Conservation (phyloP, 371 early-diverging fungal species). For the Actinomucor elegans region DNA sequence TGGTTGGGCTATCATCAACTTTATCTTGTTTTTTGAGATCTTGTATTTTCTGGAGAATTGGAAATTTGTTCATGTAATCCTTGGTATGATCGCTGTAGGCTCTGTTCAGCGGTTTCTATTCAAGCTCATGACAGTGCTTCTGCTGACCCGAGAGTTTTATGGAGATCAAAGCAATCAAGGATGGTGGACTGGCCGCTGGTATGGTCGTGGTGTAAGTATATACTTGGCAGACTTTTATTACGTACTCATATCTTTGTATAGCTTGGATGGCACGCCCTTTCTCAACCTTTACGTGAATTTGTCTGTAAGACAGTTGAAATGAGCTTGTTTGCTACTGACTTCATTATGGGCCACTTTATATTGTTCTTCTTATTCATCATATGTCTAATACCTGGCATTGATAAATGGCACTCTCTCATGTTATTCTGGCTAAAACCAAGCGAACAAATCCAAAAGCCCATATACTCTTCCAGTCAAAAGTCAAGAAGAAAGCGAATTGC, state of each 20-base stretch:
- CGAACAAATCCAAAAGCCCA: constrained; percentile 73
- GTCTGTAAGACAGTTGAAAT: constrained; percentile 85
- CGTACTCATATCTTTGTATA: constrained; percentile 4
- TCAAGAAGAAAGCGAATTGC: constrained; percentile 57
- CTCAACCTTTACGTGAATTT: constrained; percentile 76
- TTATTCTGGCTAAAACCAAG: constrained; percentile 80
- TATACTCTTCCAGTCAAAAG: constrained; percentile 66
- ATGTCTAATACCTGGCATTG: constrained; percentile 70
- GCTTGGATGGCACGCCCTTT: constrained; percentile 63
- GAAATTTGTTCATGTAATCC: constrained; percentile 57
- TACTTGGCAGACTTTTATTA: background rate
- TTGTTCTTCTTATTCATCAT: constrained; percentile 66
- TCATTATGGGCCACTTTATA: constrained; percentile 71
- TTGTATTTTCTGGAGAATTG: constrained; percentile 71
- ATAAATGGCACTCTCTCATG: constrained; percentile 79
- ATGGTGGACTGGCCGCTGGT: constrained; percentile 92
- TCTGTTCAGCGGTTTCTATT: constrained; percentile 69
- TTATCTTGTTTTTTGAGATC: constrained; percentile 59
- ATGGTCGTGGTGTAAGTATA: constrained; percentile 58
- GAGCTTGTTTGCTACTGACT: constrained; percentile 80
- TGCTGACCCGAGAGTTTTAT: constrained; percentile 76
- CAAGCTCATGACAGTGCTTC: constrained; percentile 61
- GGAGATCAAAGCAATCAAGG: constrained; percentile 74
- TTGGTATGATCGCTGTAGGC: constrained; percentile 66
- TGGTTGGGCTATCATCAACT: constrained; percentile 59